Conservation (phyloP, 1,139 yeast species). For the Candida glucosophila region DNA sequence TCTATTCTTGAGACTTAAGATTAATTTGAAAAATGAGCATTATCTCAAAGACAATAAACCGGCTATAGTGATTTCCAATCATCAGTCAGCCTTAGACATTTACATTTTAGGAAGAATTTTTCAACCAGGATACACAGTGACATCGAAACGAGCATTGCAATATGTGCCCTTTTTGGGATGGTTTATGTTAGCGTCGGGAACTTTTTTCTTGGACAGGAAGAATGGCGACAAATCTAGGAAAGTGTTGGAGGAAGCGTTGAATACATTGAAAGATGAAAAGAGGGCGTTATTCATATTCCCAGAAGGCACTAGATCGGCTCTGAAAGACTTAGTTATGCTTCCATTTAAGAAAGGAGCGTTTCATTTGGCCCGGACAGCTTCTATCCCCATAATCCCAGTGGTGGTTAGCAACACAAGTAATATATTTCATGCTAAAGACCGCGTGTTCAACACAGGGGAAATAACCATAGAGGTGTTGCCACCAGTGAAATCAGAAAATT, state of each 20-base stretch:
- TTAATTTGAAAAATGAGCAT: conserved; percentile 52
- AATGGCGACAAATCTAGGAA: conserved; percentile 67
- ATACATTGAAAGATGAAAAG: conserved; percentile 46
- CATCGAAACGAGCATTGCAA: conserved; percentile 79
- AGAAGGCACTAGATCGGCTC: conserved; percentile 89
- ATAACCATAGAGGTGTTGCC: conserved; percentile 59
- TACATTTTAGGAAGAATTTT: conserved; percentile 71
- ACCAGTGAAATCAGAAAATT: conserved; percentile 51
- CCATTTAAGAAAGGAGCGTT: conserved; percentile 97
- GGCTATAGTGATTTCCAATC: conserved; percentile 80
- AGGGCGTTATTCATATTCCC: conserved; percentile 83
- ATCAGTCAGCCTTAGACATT: conserved; percentile 85
- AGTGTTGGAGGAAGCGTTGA: conserved; percentile 64
- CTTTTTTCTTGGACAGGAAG: conserved; percentile 84
- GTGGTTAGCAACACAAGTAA: conserved; percentile 81
- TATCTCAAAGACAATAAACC: conserved; percentile 58
- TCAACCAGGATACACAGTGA: conserved; percentile 85
- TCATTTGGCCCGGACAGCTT: conserved; percentile 91
- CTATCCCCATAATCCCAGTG: conserved; percentile 79
- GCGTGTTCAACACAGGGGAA: conserved; percentile 53
- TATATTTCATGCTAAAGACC: conserved; percentile 51
- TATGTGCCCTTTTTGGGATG: conserved; percentile 92
- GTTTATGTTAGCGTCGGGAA: conserved; percentile 87
- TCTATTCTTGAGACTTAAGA: conserved; percentile 55
- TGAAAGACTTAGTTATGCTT: conserved; percentile 56